phyloP scores from a whole-genome alignment of 2,329 filamentous ascomycete species.

The Paecilomyces fulvus region DNA sequence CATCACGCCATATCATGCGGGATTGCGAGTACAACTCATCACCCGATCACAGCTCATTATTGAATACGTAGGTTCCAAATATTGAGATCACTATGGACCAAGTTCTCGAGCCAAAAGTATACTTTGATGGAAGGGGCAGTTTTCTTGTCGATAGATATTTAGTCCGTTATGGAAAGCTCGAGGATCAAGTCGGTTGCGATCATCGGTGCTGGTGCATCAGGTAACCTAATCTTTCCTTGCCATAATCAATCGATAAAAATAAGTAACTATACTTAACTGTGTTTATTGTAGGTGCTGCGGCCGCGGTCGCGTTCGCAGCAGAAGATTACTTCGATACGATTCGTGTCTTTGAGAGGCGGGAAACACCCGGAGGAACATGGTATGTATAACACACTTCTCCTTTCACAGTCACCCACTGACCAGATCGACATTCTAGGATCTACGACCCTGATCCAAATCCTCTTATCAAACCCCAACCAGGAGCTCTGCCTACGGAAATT shows the following conservation, averaged over 20 bases:
- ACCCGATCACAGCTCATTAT: neutral
- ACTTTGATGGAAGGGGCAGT: neutral
- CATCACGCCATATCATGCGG: neutral
- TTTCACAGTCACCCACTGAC: neutral
- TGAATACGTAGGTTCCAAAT: neutral
- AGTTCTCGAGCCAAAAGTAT: neutral
- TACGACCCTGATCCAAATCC: constrained; percentile 26
- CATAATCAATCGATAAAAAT: constrained; percentile 5
- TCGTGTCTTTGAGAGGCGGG: constrained; percentile 26
- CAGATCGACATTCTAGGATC: constrained; percentile 16
- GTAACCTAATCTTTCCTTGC: constrained; percentile 8
- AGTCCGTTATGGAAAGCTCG: neutral
- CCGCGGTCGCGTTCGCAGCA: constrained; percentile 25
- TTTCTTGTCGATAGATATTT: neutral
- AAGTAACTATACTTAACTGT: constrained; percentile 9
- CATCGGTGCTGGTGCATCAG: constrained; percentile 22
- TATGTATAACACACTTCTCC: constrained; percentile 2
- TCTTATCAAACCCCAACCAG: constrained; percentile 15
- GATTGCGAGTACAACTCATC: neutral
- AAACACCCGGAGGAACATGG: constrained; percentile 28
- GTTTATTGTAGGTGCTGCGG: constrained; percentile 18
- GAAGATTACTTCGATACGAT: constrained; percentile 26
- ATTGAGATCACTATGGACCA: neutral
- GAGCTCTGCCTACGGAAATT: constrained; percentile 21
- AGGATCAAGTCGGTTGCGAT: constrained; percentile 16